Percentiles rank a stretch among this genome's conserved stretches.
Evolutionary conservation across 805 yeast species (phyloP).

Genomic region (Brettanomyces naardenensis): DNA sequence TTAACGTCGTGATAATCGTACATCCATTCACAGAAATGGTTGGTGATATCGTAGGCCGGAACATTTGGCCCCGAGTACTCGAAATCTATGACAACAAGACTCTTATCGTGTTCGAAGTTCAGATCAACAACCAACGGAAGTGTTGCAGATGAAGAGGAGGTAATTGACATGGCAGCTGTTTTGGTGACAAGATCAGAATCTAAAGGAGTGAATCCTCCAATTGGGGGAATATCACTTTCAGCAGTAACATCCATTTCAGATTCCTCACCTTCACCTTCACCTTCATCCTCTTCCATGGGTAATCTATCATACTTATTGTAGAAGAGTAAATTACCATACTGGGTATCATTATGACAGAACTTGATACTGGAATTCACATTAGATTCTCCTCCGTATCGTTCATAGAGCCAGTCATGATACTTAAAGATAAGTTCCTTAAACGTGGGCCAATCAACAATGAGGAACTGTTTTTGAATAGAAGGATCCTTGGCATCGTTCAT

Average conservation of each 20-base stretch:
- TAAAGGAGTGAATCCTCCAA: neutral
- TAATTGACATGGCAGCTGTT: constrained; percentile 13
- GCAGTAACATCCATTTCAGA: constrained; percentile 10
- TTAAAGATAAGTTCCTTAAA: constrained; percentile 40
- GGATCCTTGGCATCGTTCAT: constrained; percentile 28
- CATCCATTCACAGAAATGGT: constrained; percentile 98
- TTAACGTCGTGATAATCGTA: constrained; percentile 70
- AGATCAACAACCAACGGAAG: constrained; percentile 25
- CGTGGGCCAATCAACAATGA: constrained; percentile 38
- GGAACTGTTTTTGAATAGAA: constrained; percentile 30
- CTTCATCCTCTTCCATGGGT: constrained; percentile 18
- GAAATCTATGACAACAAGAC: constrained; percentile 89
- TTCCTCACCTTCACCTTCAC: constrained; percentile 4
- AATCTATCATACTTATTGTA: constrained; percentile 24
- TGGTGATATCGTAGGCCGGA: constrained; percentile 85
- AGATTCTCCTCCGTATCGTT: constrained; percentile 34
- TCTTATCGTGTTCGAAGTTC: constrained; percentile 39
- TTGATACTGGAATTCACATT: constrained; percentile 44
- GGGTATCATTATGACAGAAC: constrained; percentile 95
- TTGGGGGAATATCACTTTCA: constrained; percentile 10
- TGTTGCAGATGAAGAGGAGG: constrained; percentile 9
- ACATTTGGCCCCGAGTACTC: constrained; percentile 90
- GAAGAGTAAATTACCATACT: constrained; percentile 85
- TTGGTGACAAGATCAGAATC: constrained; percentile 12
- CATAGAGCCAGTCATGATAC: constrained; percentile 59